Evolutionary conservation across 495 filamentous ascomycete genomes (phyloP).

Genomic region (Poronia punctata): DNA sequence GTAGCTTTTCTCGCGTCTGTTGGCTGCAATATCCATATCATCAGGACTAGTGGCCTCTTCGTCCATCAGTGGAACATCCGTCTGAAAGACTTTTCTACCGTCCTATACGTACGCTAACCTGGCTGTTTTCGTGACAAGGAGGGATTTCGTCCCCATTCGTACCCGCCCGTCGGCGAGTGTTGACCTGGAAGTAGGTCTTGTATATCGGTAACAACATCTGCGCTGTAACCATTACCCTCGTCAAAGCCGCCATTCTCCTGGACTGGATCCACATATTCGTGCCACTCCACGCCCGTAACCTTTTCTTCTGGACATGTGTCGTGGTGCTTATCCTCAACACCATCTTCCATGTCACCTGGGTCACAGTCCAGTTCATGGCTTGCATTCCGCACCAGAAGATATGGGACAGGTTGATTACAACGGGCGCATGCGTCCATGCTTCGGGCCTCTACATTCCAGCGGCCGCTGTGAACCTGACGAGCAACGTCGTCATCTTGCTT

Average conservation of each 20-base stretch:
- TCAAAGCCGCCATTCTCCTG: constrained; percentile 22
- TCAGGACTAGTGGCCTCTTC: constrained; percentile 11
- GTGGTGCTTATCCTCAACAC: constrained; percentile 29
- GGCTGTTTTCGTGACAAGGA: too few relatives aligned
- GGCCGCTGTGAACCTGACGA: background rate
- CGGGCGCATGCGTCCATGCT: background rate
- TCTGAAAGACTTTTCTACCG: background rate
- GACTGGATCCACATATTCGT: constrained; percentile 24
- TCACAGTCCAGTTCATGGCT: constrained; percentile 34
- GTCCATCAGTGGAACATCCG: constrained; percentile 18
- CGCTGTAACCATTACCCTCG: constrained; percentile 1
- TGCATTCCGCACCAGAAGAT: constrained; percentile 17
- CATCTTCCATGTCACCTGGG: constrained; percentile 30
- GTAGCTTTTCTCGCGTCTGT: background rate
- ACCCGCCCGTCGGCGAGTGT: background rate
- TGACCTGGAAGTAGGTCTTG: constrained; percentile 3
- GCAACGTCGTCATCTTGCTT: constrained; percentile 4
- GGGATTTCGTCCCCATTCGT: too few relatives aligned
- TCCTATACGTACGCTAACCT: background rate
- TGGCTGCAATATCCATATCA: background rate
- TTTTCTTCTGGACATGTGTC: constrained; percentile 18
- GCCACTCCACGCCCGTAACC: constrained; percentile 8
- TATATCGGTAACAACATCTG: constrained; percentile 12
- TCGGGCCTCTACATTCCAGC: background rate
- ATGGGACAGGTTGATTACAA: background rate